A percentile compares a stretch with the other conserved stretches of the same genome.
Evolutionary conservation across 108 stramenopile genomes (phyloP).

Genomic region (Nannochloropsis gaditana): DNA sequence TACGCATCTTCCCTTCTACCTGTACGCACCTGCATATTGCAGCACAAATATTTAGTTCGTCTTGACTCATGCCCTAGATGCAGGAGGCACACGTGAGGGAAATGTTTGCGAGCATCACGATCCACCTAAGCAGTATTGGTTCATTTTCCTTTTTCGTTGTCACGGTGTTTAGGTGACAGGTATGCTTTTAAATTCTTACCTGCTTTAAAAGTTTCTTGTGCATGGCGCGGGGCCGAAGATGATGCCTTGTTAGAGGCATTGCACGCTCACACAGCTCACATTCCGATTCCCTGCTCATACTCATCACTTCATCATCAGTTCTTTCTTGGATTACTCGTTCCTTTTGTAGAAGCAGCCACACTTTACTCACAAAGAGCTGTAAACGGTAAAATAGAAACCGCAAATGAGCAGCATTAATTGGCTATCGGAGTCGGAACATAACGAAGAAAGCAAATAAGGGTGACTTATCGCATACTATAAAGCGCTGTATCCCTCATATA

Average conservation of each 20-base stretch:
- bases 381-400: background rate
- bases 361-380: background rate
- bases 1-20: background rate
- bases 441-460: background rate
- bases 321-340: conserved; percentile 6
- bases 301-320: background rate
- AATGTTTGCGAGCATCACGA: conserved; percentile 1
- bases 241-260: background rate
- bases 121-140: background rate
- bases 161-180: too few relatives aligned
- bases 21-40: background rate
- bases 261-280: background rate
- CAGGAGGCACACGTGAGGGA: background rate
- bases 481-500: too few relatives aligned
- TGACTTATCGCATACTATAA: too few relatives aligned
- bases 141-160: too few relatives aligned
- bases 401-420: too few relatives aligned
- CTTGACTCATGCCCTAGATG: background rate
- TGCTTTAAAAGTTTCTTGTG: background rate
- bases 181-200: background rate
- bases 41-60: background rate
- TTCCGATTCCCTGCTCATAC: background rate
- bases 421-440: background rate
- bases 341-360: background rate
- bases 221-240: background rate